Evolutionary conservation across 2,329 filamentous ascomycete species (phyloP), one percentile per base, ranked within the genome.

Genomic region (Claviceps arundinis): DNA sequence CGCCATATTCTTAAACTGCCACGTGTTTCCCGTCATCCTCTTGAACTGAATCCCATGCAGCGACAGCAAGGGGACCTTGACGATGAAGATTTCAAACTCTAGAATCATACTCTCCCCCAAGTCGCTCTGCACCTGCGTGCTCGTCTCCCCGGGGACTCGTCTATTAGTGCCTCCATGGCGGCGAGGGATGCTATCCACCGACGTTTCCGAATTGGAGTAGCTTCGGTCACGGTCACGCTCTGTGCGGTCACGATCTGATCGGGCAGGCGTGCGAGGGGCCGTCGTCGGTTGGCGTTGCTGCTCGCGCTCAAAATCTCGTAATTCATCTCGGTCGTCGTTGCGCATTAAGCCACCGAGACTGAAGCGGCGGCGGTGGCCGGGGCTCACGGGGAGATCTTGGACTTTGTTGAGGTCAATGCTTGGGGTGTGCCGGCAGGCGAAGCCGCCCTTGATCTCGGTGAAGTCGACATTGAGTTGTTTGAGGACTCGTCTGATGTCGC

Each of bases 1-100:
- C 38, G 93, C 93, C 89, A 97, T 94, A 63, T 88, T 91, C 74
- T 96, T 95, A 72, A 95, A 98, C 68, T 96, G 90, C 90, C 91
- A 97, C 54, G 93, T 97, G 54, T 94, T 91, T 38, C 93, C 91
- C 53, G 87, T 81, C 59, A 97, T 84, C 65, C 93, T 89, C 76
- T 98, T 98, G 74, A 98, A 98, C 67, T 97, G 93, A 56, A 98
- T 90, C 48, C 93, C 93, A 64, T 98, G 91, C 53, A 98, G 71
- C 43, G 86, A 89, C 55, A 98, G 81, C 50, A 98, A 73, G 13
- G 93, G 93, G 26, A 98, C 89, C 70, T 98, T 98, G 65, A 98
- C 93, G 59, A 98, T 93, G 59, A 96, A 83, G 56, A 97, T 95
- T 65, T 98, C 93, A 64, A 97, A 98, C 57, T 87, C 83, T 50